A percentile compares a stretch with the other conserved stretches of the same genome.
Conservation (phyloP, 768 basidiomycete species). For the Piloderma croceum region DNA sequence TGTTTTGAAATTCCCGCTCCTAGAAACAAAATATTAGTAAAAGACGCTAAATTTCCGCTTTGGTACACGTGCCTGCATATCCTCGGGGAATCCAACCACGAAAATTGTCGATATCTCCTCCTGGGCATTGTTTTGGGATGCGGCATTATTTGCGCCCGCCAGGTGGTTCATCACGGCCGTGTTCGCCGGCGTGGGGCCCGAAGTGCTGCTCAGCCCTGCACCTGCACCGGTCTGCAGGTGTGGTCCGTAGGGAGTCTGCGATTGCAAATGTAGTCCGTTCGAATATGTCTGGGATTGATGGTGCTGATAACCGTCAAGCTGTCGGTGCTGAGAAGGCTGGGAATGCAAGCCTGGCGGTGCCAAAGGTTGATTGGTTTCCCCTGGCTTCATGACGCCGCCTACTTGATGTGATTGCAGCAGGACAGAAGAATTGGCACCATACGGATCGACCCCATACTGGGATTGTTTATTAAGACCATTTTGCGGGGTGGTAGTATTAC, state of each 20-base stretch:
- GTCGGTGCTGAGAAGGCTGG: too few species aligned
- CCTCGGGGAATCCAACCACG: constrained; percentile 97
- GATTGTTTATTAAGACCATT: too few species aligned
- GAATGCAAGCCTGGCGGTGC: too few species aligned
- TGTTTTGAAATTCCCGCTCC: constrained; percentile 99
- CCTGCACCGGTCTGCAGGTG: constrained; percentile 39
- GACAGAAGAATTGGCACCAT: too few species aligned
- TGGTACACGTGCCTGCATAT: constrained; percentile 77
- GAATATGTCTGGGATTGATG: constrained; percentile 23
- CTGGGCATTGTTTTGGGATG: constrained; percentile 33
- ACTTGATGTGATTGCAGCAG: too few species aligned
- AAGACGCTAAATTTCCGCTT: constrained; percentile 1
- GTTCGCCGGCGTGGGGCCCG: constrained; percentile 10
- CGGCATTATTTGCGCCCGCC: too few species aligned
- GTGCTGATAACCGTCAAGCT: too few species aligned
- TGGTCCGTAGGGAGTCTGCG: constrained; percentile 73
- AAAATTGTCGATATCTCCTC: constrained; percentile 98
- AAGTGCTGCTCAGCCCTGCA: constrained; percentile 9
- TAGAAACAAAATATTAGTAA: constrained; percentile 28
- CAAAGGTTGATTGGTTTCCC: too few species aligned
- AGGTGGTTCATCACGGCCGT: constrained; percentile 13
- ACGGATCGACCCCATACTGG: too few species aligned
- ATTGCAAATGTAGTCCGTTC: constrained; percentile 49
- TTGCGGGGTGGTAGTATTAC: too few species aligned
- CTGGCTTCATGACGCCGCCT: too few species aligned